Percentiles rank a stretch among this genome's conserved stretches.
Evolutionary conservation across 2,329 filamentous ascomycete species (phyloP).

Genomic region (Diplodia mutila): DNA sequence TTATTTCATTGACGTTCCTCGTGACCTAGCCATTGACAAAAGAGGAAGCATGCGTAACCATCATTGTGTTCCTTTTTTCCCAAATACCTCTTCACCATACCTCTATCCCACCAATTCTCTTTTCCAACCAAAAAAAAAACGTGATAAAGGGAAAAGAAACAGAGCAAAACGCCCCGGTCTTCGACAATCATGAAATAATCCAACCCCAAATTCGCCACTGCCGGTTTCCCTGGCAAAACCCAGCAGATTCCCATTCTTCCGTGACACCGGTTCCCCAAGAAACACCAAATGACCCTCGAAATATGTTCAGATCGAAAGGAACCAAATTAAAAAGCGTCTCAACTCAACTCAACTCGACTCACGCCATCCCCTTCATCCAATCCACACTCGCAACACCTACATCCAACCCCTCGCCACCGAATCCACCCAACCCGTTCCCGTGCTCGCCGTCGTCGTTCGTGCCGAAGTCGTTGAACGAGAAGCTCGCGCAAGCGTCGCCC

Average conservation of each 20-base stretch:
- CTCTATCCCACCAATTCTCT: background rate
- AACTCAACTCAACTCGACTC: background rate
- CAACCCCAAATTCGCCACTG: background rate
- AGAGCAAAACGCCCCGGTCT: background rate
- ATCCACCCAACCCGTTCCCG: background rate
- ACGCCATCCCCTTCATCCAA: constrained; percentile 20
- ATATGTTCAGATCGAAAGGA: background rate
- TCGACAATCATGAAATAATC: background rate
- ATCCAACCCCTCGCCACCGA: background rate
- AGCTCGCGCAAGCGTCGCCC: constrained; percentile 40
- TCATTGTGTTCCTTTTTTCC: background rate
- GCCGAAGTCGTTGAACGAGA: constrained; percentile 25
- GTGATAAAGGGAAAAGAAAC: background rate
- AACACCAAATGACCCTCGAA: background rate
- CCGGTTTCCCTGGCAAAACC: background rate
- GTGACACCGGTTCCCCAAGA: background rate
- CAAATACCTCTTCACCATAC: background rate
- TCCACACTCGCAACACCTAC: constrained; percentile 1
- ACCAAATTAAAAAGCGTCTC: background rate
- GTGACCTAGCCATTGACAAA: background rate
- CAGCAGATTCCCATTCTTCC: background rate
- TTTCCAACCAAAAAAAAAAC: background rate
- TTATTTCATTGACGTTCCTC: background rate
- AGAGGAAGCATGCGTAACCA: background rate
- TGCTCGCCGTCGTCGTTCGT: constrained; percentile 13